A percentile compares a stretch with the other conserved stretches of the same genome.
Evolutionary conservation across 768 basidiomycete genomes (phyloP).

Genomic region (Xerocomus potaroensis): DNA sequence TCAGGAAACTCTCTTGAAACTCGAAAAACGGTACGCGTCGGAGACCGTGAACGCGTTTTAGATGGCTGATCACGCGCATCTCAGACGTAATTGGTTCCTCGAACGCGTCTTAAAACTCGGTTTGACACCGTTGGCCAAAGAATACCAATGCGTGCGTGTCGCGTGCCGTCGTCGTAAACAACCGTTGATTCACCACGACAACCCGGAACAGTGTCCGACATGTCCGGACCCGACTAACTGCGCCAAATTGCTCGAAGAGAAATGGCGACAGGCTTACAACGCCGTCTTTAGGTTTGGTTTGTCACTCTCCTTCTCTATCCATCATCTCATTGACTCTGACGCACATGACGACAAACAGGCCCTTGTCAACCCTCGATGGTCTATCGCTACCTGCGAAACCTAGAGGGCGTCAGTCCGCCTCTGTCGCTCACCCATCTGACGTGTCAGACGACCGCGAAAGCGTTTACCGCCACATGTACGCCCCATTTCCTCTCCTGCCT

Average conservation of each 20-base stretch:
- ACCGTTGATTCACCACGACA: neutral
- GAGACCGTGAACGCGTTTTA: neutral
- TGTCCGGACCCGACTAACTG: slow-evolving; percentile 80
- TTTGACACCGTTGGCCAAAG: slow-evolving; percentile 81
- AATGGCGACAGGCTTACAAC: slow-evolving; percentile 87
- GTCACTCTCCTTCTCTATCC: neutral
- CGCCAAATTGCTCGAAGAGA: slow-evolving; percentile 84
- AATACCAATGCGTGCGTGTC: slow-evolving; percentile 84
- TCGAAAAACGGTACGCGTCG: slow-evolving; percentile 69
- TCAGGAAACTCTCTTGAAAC: slow-evolving; percentile 78
- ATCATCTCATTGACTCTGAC: neutral
- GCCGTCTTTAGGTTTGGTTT: slow-evolving; percentile 83
- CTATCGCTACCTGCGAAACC: slow-evolving; percentile 83
- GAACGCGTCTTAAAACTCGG: slow-evolving; percentile 92
- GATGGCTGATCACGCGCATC: neutral
- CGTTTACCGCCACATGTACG: slow-evolving; percentile 73
- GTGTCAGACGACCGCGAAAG: slow-evolving; percentile 87
- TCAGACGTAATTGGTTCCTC: slow-evolving; percentile 85
- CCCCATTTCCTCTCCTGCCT: neutral
- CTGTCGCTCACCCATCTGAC: slow-evolving; percentile 79
- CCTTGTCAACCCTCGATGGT: slow-evolving; percentile 91
- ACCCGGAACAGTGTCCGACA: slow-evolving; percentile 57
- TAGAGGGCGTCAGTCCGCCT: slow-evolving; percentile 89
- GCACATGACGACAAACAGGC: slow-evolving; percentile 36
- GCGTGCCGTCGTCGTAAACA: neutral